Evolutionary conservation across 1,139 yeast genomes (phyloP).

Genomic region (Yamadazyma taylorii): DNA sequence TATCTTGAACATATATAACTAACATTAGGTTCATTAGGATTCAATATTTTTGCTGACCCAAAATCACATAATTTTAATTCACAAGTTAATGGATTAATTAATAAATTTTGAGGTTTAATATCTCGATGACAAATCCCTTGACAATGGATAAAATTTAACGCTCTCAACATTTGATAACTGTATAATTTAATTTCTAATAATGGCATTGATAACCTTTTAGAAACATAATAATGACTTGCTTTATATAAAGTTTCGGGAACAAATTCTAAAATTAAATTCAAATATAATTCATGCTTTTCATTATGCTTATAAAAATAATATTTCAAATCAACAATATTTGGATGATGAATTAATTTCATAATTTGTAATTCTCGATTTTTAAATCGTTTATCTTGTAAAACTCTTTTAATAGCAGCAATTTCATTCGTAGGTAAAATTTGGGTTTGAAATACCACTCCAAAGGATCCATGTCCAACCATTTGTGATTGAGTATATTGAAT

Average conservation of each 20-base stretch:
- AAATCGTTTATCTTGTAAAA: conserved; percentile 90
- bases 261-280: conserved; percentile 85
- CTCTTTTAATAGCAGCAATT: conserved; percentile 89
- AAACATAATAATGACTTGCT: conserved; percentile 79
- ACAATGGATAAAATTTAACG: conserved; percentile 87
- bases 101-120: conserved; percentile 75
- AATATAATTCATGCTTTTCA: conserved; percentile 75
- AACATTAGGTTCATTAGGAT: conserved; percentile 71
- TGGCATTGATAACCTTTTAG: conserved; percentile 83
- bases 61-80: conserved; percentile 76
- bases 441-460: conserved; percentile 94
- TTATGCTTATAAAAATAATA: conserved; percentile 87
- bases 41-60: conserved; percentile 78
- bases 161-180: conserved; percentile 88
- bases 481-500: conserved; percentile 72
- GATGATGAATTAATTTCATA: conserved; percentile 86
- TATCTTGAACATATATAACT: conserved; percentile 79
- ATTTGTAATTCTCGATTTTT: conserved; percentile 95
- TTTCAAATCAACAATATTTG: conserved; percentile 83
- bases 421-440: conserved; percentile 73
- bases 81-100: conserved; percentile 68
- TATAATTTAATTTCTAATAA: conserved; percentile 83
- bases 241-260: conserved; percentile 94
- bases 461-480: conserved; percentile 96
- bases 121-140: conserved; percentile 94